phyloP scores from a whole-genome alignment of 768 basidiomycete genomes.

The Amanita fuliginea region DNA sequence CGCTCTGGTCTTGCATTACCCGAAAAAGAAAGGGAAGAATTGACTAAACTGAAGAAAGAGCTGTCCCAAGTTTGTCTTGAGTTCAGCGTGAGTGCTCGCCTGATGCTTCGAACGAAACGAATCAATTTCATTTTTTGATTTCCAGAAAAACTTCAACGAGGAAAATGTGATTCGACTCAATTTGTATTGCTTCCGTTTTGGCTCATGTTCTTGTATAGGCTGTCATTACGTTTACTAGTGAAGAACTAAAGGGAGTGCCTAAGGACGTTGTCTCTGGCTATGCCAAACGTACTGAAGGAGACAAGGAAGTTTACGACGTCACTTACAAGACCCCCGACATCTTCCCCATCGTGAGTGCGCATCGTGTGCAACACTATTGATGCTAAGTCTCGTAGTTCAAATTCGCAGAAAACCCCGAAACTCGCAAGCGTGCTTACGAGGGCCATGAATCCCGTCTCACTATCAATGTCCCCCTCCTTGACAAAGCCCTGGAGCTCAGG shows the following conservation, averaged over 20 bases:
- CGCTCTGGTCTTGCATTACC: constrained; percentile 70
- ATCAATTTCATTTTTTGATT: not conserved
- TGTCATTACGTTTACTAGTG: constrained; percentile 48
- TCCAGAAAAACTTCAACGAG: constrained; percentile 82
- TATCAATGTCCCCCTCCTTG: constrained; percentile 61
- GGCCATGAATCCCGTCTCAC: constrained; percentile 59
- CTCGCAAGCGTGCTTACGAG: constrained; percentile 54
- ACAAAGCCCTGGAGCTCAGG: constrained; percentile 58
- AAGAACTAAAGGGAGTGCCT: constrained; percentile 76
- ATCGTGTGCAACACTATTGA: not conserved
- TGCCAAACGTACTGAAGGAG: constrained; percentile 48
- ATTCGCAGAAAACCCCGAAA: constrained; percentile 61
- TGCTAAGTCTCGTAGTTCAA: constrained; percentile 45
- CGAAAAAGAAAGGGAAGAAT: constrained; percentile 43
- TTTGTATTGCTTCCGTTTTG: not conserved
- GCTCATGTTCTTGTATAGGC: constrained; percentile 27
- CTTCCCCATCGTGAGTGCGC: constrained; percentile 51
- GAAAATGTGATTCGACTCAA: constrained; percentile 45
- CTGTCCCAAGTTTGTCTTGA: constrained; percentile 67
- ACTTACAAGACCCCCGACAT: constrained; percentile 81
- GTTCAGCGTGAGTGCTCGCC: constrained; percentile 47
- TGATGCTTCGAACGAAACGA: not conserved
- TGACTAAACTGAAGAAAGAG: constrained; percentile 63
- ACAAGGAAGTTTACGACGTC: constrained; percentile 53
- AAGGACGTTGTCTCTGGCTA: constrained; percentile 72